A percentile compares a stretch with the other conserved stretches of the same genome.
These are phyloP conservation scores for Paracoccidioides brasiliensis DNA, from an alignment of 2,329 filamentous ascomycete genomes.

Conservation along the genomic window DNA sequence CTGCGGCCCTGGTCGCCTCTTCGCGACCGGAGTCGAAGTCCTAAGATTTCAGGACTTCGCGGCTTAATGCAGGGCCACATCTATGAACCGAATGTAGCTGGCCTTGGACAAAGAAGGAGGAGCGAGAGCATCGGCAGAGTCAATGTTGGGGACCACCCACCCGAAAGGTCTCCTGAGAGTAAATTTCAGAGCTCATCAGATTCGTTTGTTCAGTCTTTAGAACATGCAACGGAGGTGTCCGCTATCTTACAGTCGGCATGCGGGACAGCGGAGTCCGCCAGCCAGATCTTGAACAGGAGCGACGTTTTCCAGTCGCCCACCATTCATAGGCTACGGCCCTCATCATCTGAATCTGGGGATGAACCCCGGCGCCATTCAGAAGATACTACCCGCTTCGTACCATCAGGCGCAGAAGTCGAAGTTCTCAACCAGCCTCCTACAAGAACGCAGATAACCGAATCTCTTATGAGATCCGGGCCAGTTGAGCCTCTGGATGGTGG, in stretches of 20 bases:
- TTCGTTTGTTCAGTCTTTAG: slow-evolving; percentile 61
- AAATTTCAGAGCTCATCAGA: slow-evolving; percentile 54
- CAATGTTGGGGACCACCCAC: slow-evolving; percentile 37
- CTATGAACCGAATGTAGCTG: slow-evolving; percentile 27
- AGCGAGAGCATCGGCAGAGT: slow-evolving; percentile 51
- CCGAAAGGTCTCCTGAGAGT: slow-evolving; percentile 38
- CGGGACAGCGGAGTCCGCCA: slow-evolving; percentile 66
- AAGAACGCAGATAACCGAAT: slow-evolving; percentile 14
- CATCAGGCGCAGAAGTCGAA: slow-evolving; percentile 15
- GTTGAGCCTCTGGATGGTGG: slow-evolving; percentile 8
- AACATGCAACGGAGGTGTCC: slow-evolving; percentile 62
- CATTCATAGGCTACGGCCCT: slow-evolving; percentile 32
- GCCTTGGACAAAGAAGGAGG: slow-evolving; percentile 33
- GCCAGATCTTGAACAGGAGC: slow-evolving; percentile 76
- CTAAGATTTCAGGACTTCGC: slow-evolving; percentile 7
- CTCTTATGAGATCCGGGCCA: neutral
- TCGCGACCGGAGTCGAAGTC: slow-evolving; percentile 9
- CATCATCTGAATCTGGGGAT: slow-evolving; percentile 18
- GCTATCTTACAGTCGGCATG: slow-evolving; percentile 56
- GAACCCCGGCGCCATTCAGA: slow-evolving; percentile 20
- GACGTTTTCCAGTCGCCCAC: slow-evolving; percentile 78
- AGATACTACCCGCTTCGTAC: slow-evolving; percentile 23
- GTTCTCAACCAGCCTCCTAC: slow-evolving; percentile 17
- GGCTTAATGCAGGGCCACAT: slow-evolving; percentile 31
- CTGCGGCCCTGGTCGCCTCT: slow-evolving; percentile 39